A percentile compares a stretch with the other conserved stretches of the same genome.
phyloP scores from a whole-genome alignment of 2,329 filamentous ascomycete species.

The Boeremia exigua region DNA sequence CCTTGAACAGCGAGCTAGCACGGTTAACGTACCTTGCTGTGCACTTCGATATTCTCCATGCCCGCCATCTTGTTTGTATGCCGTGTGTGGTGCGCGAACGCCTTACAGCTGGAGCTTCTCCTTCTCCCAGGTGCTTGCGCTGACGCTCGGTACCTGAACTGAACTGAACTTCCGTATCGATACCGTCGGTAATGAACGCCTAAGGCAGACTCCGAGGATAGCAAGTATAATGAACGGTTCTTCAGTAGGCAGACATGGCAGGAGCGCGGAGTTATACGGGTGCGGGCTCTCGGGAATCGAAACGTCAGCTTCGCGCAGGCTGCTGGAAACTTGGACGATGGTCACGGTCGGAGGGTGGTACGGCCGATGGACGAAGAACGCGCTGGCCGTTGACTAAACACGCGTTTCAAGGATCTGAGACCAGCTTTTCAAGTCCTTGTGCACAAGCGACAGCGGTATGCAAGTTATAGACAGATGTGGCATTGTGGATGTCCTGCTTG shows the following conservation, averaged over 20 bases:
- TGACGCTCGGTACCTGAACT: conserved; percentile 16
- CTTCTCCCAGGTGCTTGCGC: conserved; percentile 9
- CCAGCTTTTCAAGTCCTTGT: neutral
- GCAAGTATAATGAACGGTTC: conserved; percentile 6
- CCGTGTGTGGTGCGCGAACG: neutral
- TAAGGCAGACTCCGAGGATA: conserved; percentile 1
- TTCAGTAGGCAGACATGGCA: conserved; percentile 28
- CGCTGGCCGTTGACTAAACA: conserved; percentile 6
- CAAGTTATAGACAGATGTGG: conserved; percentile 8
- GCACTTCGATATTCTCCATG: conserved; percentile 95
- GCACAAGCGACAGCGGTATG: neutral
- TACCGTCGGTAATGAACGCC: conserved; percentile 6
- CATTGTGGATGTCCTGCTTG: conserved; percentile 5
- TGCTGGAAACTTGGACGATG: conserved; percentile 7
- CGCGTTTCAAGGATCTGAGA: neutral
- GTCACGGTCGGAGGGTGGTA: conserved; percentile 11
- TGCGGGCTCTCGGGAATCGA: conserved; percentile 1
- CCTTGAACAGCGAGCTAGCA: neutral
- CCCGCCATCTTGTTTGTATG: conserved; percentile 68
- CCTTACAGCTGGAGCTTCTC: neutral
- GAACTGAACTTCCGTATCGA: conserved; percentile 6
- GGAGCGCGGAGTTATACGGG: conserved; percentile 7
- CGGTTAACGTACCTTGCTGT: conserved; percentile 78
- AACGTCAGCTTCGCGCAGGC: conserved; percentile 18
- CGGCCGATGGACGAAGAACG: conserved; percentile 18